Evolutionary conservation across 331 rosid genomes (phyloP).

Genomic region (Quercus phellos): DNA sequence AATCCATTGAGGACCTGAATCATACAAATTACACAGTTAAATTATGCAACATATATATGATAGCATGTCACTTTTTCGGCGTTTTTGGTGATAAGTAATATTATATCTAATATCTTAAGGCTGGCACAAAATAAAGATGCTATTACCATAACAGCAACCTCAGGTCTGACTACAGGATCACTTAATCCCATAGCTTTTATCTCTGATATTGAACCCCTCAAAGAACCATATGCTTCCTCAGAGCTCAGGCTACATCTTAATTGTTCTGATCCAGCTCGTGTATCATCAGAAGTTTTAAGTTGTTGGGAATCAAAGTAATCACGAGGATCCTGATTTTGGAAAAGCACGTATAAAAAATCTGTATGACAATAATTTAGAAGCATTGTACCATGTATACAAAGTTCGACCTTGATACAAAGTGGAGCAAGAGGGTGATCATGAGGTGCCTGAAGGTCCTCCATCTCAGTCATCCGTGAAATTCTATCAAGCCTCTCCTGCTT

Average conservation of each 20-base stretch:
- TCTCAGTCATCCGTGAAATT: conserved; percentile 67
- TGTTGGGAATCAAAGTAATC: conserved; percentile 95
- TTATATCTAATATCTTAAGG: conserved; percentile 3
- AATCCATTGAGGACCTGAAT: conserved; percentile 72
- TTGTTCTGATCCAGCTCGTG: conserved; percentile 57
- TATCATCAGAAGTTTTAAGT: conserved; percentile 64
- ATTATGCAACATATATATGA: background rate
- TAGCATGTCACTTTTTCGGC: no score
- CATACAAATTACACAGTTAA: background rate
- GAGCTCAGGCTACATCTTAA: conserved; percentile 58
- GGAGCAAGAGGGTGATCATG: conserved; percentile 59
- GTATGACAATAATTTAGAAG: background rate
- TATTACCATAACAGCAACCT: conserved; percentile 67
- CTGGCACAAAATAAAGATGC: background rate
- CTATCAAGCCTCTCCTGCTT: conserved; percentile 60
- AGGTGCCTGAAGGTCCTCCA: conserved; percentile 85
- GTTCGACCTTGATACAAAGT: conserved; percentile 82
- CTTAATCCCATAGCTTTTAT: conserved; percentile 60
- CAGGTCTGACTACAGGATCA: conserved; percentile 65
- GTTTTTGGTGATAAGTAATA: background rate
- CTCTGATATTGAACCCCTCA: conserved; percentile 68
- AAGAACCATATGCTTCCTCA: conserved; percentile 65
- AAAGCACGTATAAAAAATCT: conserved; percentile 14
- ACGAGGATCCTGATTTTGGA: conserved; percentile 78
- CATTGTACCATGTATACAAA: conserved; percentile 11